phyloP scores from a whole-genome alignment of 1,284 basidiomycete genomes.

The Puccinia horiana region DNA sequence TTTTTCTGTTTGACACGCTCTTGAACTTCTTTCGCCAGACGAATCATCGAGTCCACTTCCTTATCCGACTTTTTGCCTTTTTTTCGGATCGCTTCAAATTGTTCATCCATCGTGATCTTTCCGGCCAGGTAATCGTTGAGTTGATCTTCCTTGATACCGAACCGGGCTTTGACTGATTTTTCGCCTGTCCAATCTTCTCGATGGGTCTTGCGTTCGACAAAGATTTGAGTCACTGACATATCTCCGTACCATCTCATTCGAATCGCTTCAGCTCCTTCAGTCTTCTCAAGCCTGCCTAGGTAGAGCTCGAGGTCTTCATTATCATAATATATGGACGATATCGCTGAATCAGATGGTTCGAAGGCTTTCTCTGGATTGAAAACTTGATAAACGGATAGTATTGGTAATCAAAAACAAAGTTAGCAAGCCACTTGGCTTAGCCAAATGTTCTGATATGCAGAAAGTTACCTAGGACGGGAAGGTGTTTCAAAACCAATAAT shows the following conservation, averaged over 20 bases:
- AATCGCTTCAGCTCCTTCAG: slow-evolving; percentile 95
- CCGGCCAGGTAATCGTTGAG: slow-evolving; percentile 89
- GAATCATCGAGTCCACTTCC: slow-evolving; percentile 92
- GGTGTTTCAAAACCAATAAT: slow-evolving; percentile 85
- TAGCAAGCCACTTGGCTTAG: too few species aligned
- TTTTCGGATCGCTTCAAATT: slow-evolving; percentile 82
- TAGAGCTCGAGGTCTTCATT: slow-evolving; percentile 97
- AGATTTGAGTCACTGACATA: slow-evolving; percentile 74
- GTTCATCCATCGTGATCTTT: slow-evolving; percentile 88
- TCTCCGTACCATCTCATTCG: slow-evolving; percentile 98
- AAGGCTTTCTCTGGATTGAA: slow-evolving; percentile 96
- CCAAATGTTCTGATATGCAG: neutral
- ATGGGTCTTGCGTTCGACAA: slow-evolving; percentile 98
- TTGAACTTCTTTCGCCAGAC: slow-evolving; percentile 93
- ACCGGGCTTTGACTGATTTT: slow-evolving; percentile 97
- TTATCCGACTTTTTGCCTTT: slow-evolving; percentile 93
- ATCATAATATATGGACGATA: slow-evolving; percentile 65
- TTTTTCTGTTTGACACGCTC: slow-evolving; percentile 84
- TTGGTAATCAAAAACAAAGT: neutral
- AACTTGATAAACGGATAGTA: slow-evolving; percentile 63
- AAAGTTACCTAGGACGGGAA: slow-evolving; percentile 79
- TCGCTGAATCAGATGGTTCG: slow-evolving; percentile 78
- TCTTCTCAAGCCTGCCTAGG: slow-evolving; percentile 94
- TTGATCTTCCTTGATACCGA: slow-evolving; percentile 91
- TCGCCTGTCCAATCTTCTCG: slow-evolving; percentile 99